Percentiles rank a stretch among this genome's conserved stretches.
Conservation (phyloP, 306 rosid genomes). For the Hylodesmum podocarpum region DNA sequence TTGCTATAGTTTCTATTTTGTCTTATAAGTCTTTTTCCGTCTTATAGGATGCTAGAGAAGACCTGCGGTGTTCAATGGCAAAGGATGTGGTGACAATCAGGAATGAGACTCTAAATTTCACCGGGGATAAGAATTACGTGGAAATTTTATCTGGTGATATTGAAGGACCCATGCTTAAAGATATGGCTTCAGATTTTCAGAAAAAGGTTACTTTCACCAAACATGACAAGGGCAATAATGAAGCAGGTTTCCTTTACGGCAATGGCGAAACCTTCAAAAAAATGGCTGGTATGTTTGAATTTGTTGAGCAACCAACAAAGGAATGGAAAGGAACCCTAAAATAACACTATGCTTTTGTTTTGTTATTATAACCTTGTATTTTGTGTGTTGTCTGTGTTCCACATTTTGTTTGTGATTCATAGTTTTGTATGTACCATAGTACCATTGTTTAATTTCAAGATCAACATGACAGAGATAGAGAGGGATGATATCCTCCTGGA, state of each 20-base stretch:
- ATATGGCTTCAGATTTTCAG: conserved; percentile 79
- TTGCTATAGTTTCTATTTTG: conserved; percentile 20
- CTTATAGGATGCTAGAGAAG: conserved; percentile 81
- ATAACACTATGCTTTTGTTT: neutral
- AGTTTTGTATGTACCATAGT: conserved; percentile 11
- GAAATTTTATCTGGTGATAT: conserved; percentile 31
- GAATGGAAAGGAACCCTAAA: neutral
- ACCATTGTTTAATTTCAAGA: conserved; percentile 22
- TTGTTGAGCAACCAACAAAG: neutral
- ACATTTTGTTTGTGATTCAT: neutral
- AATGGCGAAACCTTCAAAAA: conserved; percentile 56
- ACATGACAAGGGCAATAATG: conserved; percentile 53
- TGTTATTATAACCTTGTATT: neutral
- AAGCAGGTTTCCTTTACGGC: conserved; percentile 42
- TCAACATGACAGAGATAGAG: conserved; percentile 67
- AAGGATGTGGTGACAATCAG: conserved; percentile 72
- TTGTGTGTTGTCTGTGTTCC: neutral
- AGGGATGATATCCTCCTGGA: conserved; percentile 85
- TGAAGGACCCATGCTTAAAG: conserved; percentile 47
- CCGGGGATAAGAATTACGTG: conserved; percentile 39
- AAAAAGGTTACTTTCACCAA: conserved; percentile 77
- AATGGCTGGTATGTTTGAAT: conserved; percentile 58
- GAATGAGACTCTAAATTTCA: conserved; percentile 69
- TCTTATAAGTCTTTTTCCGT: conserved; percentile 19
- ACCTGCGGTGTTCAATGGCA: conserved; percentile 83